Base-by-base conservation (phyloP, 1,139 yeast species). In the Spathaspora sp. region DNA sequence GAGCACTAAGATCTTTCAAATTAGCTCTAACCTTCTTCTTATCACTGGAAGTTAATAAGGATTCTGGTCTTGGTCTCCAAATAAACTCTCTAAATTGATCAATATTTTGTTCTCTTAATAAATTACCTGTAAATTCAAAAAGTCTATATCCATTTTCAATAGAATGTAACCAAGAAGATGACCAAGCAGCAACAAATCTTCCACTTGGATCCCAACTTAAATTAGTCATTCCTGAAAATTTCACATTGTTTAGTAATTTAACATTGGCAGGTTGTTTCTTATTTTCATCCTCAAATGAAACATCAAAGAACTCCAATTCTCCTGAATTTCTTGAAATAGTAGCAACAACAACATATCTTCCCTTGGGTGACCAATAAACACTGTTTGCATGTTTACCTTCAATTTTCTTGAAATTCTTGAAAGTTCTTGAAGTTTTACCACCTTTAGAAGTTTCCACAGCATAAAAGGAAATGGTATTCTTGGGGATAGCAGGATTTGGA, bases 41-140 rank as follows among this genome's bases (percentile, higher is more conserved):
- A 64, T 89, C 96, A 56, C 83, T 85, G 59, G 84, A 82, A 50
- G 84, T 74, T 63, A 95, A 81, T 53, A 84, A 70, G 4, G 91
- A 78, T 17, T 80, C 82, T 44, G 99, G 99, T 71, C 99, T 85
- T 57, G 99, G 98, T 77, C 99, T 87, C 99, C 99, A 95, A 52
- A 84, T 76, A 60, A 93, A 87, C 53, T 88, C 91, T 71, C 85
- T 89, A 78, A 95, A 89, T 52, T 84, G 87, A 60, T 89, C 95
- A 50, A 88, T 67, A 33, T 80, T 70, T 59, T 89, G 96, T 59
- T 88, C 95, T 57, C 84, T 82, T 53, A 89, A 68, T 55, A 84
- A 57, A 56, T 76, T 78, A 60, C 99, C 99, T 45, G 89, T 84
- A 66, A 89, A 80, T 65, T 89, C 95, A 71, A 78, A 90, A 57